Conservation (phyloP, 2,329 filamentous ascomycete species). For the Cadophora malorum region DNA sequence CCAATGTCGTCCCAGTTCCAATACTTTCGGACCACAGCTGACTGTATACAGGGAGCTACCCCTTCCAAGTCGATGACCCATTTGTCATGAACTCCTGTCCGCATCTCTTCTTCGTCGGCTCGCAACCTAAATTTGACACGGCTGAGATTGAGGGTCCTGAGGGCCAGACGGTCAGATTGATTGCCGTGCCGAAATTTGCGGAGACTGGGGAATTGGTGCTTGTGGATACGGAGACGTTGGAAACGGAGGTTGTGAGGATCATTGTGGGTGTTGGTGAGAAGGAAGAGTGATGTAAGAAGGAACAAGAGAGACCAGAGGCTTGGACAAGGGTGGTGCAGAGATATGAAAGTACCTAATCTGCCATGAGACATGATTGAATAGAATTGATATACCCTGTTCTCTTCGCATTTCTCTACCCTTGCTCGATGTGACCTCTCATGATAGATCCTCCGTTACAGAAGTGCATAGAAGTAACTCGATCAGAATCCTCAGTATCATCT, state of each 20-base stretch:
- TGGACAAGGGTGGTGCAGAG: no score
- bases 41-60: conserved; percentile 77
- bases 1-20: no score
- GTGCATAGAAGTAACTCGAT: no score
- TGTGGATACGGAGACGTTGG: conserved; percentile 84
- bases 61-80: conserved; percentile 91
- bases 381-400: neutral
- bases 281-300: neutral
- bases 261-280: conserved; percentile 22
- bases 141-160: conserved; percentile 69
- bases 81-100: conserved; percentile 87
- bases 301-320: no score
- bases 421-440: no score
- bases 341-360: neutral
- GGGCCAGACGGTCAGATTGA: conserved; percentile 74
- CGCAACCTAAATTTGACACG: conserved; percentile 80
- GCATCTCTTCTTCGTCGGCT: conserved; percentile 89
- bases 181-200: conserved; percentile 85
- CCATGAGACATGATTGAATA: neutral
- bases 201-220: conserved; percentile 81
- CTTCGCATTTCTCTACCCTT: neutral
- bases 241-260: conserved; percentile 48
- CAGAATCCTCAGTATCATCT: no score
- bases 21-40: conserved; percentile 10
- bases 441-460: no score